Evolutionary conservation across 78 protist species (phyloP).

Genomic region (Emiliania huxleyi): DNA sequence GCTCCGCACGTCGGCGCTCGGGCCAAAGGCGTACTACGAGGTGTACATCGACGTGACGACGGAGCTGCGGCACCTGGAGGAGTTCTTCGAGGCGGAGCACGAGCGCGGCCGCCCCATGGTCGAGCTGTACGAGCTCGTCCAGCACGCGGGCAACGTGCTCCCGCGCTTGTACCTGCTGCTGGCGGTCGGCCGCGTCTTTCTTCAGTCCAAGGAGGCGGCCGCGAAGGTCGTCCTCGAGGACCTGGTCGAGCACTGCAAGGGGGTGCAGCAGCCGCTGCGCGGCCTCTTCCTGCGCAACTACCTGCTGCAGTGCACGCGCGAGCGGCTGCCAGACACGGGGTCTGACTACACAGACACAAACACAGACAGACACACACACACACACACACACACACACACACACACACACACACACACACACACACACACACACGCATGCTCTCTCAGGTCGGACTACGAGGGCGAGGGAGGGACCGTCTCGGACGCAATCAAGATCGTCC

Average conservation of each 20-base stretch:
- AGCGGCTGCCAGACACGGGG: conserved; percentile 84
- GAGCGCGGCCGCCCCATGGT: conserved; percentile 55
- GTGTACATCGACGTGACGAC: conserved; percentile 45
- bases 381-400: not conserved
- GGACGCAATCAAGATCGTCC: conserved; percentile 85
- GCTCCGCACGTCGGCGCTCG: conserved; percentile 82
- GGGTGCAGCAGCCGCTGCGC: conserved; percentile 98
- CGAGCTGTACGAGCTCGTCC: conserved; percentile 93
- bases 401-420: too few relatives aligned
- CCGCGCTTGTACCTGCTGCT: conserved; percentile 89
- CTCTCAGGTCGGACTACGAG: not conserved
- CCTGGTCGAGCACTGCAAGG: conserved; percentile 96
- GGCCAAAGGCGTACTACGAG: conserved; percentile 75
- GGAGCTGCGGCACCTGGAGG: conserved; percentile 83
- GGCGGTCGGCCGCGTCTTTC: conserved; percentile 80
- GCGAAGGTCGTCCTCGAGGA: conserved; percentile 74
- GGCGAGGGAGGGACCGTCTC: conserved; percentile 60
- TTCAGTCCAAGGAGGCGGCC: conserved; percentile 84
- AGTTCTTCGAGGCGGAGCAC: conserved; percentile 73
- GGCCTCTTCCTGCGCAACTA: conserved; percentile 96
- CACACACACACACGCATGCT: too few relatives aligned
- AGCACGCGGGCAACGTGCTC: conserved; percentile 93
- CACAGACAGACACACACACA: not conserved
- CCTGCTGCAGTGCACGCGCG: conserved; percentile 63
- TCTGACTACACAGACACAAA: conserved; percentile 7